Evolutionary conservation across 2,329 filamentous ascomycete genomes (phyloP), one percentile per base, ranked within the genome.

Genomic region (Xylariaceae sp.): DNA sequence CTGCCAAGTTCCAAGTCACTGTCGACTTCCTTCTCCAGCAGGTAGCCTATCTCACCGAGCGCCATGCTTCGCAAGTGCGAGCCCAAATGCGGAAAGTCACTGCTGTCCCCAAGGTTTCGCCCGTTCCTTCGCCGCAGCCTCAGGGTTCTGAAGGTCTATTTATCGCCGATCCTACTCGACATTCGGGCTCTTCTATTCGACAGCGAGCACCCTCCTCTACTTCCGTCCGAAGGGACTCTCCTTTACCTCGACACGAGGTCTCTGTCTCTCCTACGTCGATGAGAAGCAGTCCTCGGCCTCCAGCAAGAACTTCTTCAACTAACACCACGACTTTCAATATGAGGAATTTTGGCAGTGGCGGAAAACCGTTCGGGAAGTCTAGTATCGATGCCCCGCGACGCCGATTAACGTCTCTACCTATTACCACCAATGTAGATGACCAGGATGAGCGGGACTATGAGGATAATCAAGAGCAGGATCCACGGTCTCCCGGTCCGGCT

Each of bases 11-110:
- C 74, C 83, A 92, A 63, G 93, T 97, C 17, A 88, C 90, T 30
- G 85, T 95, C 59, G 83, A 91, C 47, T 97, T 97, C 70, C 82
- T 99, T 37, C 83, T 97, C 13, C 90, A 96, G 72, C 92, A 99
- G 75, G 92, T 92, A 64, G 92, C 91, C 73, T 96, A 92, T 83
- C 83, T 97, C 4, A 96, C 94, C 70, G 92, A 97, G 72, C 83
- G 90, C 55, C 91, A 97, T 76, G 83, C 95, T 34, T 89, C 90
- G 0, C 91, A 97, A 72, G 90, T 97, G 52, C 86, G 90, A 66
- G 92, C 89, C 17, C 92, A 97, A 75, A 91, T 97, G 78, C 86
- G 89, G 62, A 94, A 88, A 71, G 85, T 87, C 49, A 85, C 82
- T 2, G 81, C 81, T 5, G 79, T 80, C 2, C 80, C 78, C 18